Percentiles rank a stretch among this genome's conserved stretches.
Evolutionary conservation across 225 moss, liverwort and hornwort species (phyloP).

Genomic region (Takakia lepidozioides): DNA sequence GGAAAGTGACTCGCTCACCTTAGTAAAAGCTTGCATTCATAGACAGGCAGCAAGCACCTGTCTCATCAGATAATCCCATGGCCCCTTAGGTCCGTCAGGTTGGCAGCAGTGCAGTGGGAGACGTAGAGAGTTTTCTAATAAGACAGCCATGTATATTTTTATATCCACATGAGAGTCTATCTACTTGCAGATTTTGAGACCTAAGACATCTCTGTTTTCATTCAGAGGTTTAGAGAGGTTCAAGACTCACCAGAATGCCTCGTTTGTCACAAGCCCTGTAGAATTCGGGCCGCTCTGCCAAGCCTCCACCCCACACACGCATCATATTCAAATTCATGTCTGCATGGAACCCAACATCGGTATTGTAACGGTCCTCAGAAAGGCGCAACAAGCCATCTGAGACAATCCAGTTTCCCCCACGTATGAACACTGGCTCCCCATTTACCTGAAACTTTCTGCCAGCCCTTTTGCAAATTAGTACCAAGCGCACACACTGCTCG

Average conservation of each 20-base stretch:
- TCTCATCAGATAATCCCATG: too few relatives aligned
- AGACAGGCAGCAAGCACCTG: too few relatives aligned
- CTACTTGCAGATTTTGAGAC: too few relatives aligned
- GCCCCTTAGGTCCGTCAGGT: too few relatives aligned
- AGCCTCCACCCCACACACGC: constrained; percentile 87
- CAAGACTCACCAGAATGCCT: constrained; percentile 58
- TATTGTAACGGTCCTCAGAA: constrained; percentile 76
- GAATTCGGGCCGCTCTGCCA: constrained; percentile 86
- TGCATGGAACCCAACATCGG: constrained; percentile 85
- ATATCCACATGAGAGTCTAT: too few relatives aligned
- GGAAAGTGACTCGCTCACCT: too few relatives aligned
- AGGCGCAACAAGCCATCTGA: constrained; percentile 89
- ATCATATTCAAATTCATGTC: constrained; percentile 99
- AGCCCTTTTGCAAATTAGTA: neutral
- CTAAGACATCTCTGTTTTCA: too few relatives aligned
- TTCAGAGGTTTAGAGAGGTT: neutral
- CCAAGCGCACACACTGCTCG: too few relatives aligned
- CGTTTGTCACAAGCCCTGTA: constrained; percentile 89
- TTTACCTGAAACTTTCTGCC: constrained; percentile 67
- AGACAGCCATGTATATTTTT: too few relatives aligned
- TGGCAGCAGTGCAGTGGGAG: too few relatives aligned
- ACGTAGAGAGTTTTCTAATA: too few relatives aligned
- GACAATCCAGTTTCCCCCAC: constrained; percentile 95
- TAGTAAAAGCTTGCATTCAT: too few relatives aligned
- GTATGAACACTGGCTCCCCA: constrained; percentile 73